Conservation (phyloP, 495 filamentous ascomycete species). For the Aeminium ludgeri region DNA sequence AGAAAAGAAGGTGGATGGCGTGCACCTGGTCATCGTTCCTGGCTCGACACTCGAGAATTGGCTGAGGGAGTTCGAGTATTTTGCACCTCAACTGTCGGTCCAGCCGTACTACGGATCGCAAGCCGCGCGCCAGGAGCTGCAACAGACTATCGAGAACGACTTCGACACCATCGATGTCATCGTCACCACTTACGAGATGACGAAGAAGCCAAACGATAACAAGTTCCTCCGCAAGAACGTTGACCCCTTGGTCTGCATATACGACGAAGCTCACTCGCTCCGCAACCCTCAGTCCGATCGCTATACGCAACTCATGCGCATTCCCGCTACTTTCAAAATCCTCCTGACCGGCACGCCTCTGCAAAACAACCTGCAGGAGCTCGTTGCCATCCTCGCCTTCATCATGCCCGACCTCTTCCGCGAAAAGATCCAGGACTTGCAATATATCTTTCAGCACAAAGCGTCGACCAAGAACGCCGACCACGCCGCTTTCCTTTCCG, state of each 20-base stretch:
- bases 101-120: slow-evolving; percentile 66
- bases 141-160: slow-evolving; percentile 45
- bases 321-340: slow-evolving; percentile 60
- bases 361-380: slow-evolving; percentile 89
- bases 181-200: slow-evolving; percentile 76
- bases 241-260: slow-evolving; percentile 51
- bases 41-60: slow-evolving; percentile 90
- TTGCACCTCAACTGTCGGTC: slow-evolving; percentile 59
- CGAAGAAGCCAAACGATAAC: slow-evolving; percentile 44
- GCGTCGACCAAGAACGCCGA: slow-evolving; percentile 57
- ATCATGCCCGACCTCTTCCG: slow-evolving; percentile 74
- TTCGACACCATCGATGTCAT: slow-evolving; percentile 60
- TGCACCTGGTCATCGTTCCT: slow-evolving; percentile 79
- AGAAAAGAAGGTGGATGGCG: slow-evolving; percentile 48
- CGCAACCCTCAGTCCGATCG: slow-evolving; percentile 69
- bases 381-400: slow-evolving; percentile 75
- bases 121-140: slow-evolving; percentile 41
- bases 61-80: slow-evolving; percentile 75
- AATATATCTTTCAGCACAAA: slow-evolving; percentile 76
- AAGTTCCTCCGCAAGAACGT: slow-evolving; percentile 47
- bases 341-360: slow-evolving; percentile 86
- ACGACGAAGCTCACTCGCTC: slow-evolving; percentile 82
- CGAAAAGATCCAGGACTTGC: slow-evolving; percentile 53
- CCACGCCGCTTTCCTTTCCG: slow-evolving; percentile 60
- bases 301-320: slow-evolving; percentile 64